These are phyloP conservation scores for Mycena indigotica DNA, from an alignment of 768 basidiomycete genomes.

Conservation along the genomic window DNA sequence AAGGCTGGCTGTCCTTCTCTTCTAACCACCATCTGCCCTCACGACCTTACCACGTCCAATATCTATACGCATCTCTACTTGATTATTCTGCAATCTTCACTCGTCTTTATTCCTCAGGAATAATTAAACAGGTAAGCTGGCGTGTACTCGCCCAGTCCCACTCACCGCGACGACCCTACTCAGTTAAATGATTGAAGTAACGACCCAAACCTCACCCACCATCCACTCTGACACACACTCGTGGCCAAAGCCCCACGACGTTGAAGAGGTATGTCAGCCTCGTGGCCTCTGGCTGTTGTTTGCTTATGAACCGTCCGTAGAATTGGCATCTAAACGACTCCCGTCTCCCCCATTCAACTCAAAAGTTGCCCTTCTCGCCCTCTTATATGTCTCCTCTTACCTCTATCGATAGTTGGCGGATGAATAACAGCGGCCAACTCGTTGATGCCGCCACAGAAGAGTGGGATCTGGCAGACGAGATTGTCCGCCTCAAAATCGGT, in stretches of 20 bases:
- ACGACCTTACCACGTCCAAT: conserved; percentile 55
- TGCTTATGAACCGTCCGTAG: conserved; percentile 34
- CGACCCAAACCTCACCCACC: conserved; percentile 42
- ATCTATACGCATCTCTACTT: conserved; percentile 26
- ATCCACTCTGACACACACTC: conserved; percentile 41
- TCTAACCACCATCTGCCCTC: conserved; percentile 56
- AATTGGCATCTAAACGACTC: conserved; percentile 53
- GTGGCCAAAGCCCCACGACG: conserved; percentile 55
- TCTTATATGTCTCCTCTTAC: conserved; percentile 42
- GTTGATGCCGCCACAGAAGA: conserved; percentile 57
- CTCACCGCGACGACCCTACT: conserved; percentile 25
- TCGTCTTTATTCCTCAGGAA: conserved; percentile 28
- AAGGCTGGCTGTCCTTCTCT: conserved; percentile 21
- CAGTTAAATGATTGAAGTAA: conserved; percentile 71
- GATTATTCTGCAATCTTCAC: conserved; percentile 24
- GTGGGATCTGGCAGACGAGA: conserved; percentile 76
- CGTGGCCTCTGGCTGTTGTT: conserved; percentile 36
- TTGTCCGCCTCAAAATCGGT: conserved; percentile 70
- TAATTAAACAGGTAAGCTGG: conserved; percentile 48
- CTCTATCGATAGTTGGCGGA: conserved; percentile 58
- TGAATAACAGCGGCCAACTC: conserved; percentile 64
- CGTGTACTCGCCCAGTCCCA: conserved; percentile 31
- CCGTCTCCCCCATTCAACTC: conserved; percentile 35
- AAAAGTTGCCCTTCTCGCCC: conserved; percentile 39
- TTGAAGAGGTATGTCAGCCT: conserved; percentile 48